Base-by-base conservation (phyloP, 2,329 filamentous ascomycete genomes). In the Pseudogymnoascus sp. region DNA sequence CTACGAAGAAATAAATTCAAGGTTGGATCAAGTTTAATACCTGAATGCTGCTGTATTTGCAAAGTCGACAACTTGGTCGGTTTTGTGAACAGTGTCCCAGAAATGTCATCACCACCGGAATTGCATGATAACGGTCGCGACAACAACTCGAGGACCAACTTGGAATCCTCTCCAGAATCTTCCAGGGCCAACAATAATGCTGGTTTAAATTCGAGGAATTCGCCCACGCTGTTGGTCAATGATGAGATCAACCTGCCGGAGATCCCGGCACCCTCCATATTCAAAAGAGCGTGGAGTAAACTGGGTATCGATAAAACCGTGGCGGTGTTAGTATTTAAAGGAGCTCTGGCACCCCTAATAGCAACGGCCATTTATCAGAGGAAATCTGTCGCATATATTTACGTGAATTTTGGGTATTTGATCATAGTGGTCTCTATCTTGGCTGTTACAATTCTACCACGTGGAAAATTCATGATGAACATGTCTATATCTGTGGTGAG, bases 401-500 rank as follows among this genome's bases (percentile, higher is more conserved):
- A 68, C 59, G n/a, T 66, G 28, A 69, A 68, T 60, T 62, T 69
- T 35, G 68, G 68, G 2, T 69, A 90, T 70, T 76, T 91, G 1
- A 77, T 88, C 2, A 82, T 84, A 50, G 83, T 91, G 66, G 79
- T 88, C 65, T 82, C 82, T 1, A 82, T 90, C 56, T 73, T 91
- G 2, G 81, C 83, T 0, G 79, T 90, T 44, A 78, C 83, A 11
- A 84, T 90, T 63, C 80, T 89, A 73, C 88, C 88, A 0, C 78
- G 88, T 38, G 87, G 86, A 14, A 91, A 90, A 68, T 90, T 88
- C 69, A 73, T 90, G 5, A 87, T 90, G 73, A 89, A 82, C 44
- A 62, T 69, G 50, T 56, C 64, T 42, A 14, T 69, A 10, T 65
- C 64, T 53, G 23, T 31, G n/a, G 47, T 53, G 31, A 31, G 44